phyloP scores from a whole-genome alignment of 2,329 filamentous ascomycete genomes.

The Beauveria asiatica region DNA sequence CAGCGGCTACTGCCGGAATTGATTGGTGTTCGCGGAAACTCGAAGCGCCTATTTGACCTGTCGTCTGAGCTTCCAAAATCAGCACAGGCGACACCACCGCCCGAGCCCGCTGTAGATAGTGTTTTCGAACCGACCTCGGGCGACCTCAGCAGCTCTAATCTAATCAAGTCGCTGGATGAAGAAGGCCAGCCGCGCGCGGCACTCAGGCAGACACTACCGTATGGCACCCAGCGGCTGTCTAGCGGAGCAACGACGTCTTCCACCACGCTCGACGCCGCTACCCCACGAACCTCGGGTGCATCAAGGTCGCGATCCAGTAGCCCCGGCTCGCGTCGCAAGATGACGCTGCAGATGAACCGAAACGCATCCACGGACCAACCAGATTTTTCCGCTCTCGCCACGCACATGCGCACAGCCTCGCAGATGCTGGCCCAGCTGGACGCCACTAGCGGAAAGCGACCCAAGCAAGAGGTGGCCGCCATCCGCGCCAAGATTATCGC shows the following conservation, averaged over 20 bases:
- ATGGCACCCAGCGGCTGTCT: conserved; percentile 45
- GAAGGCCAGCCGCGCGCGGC: conserved; percentile 27
- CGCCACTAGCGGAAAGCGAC: conserved; percentile 69
- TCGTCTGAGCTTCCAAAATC: conserved; percentile 55
- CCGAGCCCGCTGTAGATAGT: conserved; percentile 52
- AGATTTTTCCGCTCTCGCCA: conserved; percentile 74
- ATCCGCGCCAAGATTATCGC: conserved; percentile 83
- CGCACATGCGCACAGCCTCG: conserved; percentile 79
- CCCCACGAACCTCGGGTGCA: conserved; percentile 61
- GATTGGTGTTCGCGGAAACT: conserved; percentile 46
- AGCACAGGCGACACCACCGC: conserved; percentile 30
- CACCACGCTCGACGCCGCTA: conserved; percentile 50
- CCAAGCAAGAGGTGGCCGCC: conserved; percentile 70
- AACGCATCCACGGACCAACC: conserved; percentile 57
- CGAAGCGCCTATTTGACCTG: conserved; percentile 58
- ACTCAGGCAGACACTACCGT: conserved; percentile 21
- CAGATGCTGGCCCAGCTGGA: conserved; percentile 83
- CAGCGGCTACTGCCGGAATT: conserved; percentile 52
- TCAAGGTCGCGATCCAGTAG: conserved; percentile 61
- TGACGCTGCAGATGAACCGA: conserved; percentile 49
- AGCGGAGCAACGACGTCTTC: conserved; percentile 54
- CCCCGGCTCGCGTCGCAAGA: conserved; percentile 50
- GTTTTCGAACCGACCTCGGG: conserved; percentile 77
- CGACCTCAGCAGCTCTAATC: conserved; percentile 65
- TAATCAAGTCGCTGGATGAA: conserved; percentile 52